These are phyloP conservation scores for Aspergillus ruber DNA, from an alignment of 2,329 filamentous ascomycete genomes.

Conservation along the genomic window DNA sequence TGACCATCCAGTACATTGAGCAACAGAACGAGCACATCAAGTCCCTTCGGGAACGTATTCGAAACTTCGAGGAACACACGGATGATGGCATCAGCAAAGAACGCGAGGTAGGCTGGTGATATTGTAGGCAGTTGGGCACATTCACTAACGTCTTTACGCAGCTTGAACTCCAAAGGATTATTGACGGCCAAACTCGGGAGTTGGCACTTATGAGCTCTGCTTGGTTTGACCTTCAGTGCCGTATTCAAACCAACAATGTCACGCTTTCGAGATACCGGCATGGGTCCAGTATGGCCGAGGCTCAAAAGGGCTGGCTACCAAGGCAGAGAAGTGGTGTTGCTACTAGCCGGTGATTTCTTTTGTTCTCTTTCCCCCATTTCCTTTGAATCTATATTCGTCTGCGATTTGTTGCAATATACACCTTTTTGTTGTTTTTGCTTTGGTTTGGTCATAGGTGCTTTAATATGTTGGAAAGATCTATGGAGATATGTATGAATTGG, in stretches of 20 bases:
- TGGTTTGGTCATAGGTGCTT: too few relatives aligned
- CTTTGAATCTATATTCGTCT: neutral
- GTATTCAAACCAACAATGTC: constrained; percentile 40
- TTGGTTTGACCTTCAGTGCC: constrained; percentile 43
- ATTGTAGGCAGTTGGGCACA: neutral
- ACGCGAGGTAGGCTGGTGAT: constrained; percentile 29
- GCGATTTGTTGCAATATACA: neutral
- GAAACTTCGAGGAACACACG: constrained; percentile 32
- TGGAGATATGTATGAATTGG: too few relatives aligned
- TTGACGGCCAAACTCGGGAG: constrained; percentile 38
- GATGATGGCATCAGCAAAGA: constrained; percentile 33
- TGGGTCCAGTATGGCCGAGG: constrained; percentile 29
- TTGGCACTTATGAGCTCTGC: constrained; percentile 41
- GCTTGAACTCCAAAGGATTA: constrained; percentile 35
- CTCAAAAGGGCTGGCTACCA: constrained; percentile 39
- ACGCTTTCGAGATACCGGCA: constrained; percentile 35
- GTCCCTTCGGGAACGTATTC: constrained; percentile 35
- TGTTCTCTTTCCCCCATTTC: neutral
- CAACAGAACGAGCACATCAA: constrained; percentile 39
- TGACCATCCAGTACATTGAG: constrained; percentile 31
- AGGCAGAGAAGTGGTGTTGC: constrained; percentile 39
- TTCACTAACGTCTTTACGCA: constrained; percentile 17
- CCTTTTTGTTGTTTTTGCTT: constrained; percentile 1
- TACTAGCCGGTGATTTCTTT: constrained; percentile 13
- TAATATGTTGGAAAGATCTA: too few relatives aligned